phyloP scores from a whole-genome alignment of 2,329 filamentous ascomycete genomes.

The Trichoderma endophyticum region DNA sequence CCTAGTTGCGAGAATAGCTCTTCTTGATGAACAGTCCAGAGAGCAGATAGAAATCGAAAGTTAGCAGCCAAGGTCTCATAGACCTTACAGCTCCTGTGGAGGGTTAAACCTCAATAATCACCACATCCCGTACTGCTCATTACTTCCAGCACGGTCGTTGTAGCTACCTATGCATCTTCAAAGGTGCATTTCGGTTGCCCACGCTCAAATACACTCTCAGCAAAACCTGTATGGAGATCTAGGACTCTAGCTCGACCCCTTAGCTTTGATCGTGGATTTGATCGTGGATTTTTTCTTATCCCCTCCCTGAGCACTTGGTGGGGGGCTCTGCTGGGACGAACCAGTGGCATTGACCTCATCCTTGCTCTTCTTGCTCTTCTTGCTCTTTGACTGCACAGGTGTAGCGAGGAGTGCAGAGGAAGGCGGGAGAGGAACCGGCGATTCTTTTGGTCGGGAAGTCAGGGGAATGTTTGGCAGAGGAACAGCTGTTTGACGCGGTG shows the following conservation, averaged over 20 bases:
- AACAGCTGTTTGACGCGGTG: constrained; percentile 30
- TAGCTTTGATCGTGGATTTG: neutral
- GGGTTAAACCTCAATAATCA: neutral
- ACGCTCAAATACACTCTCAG: neutral
- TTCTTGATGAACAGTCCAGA: neutral
- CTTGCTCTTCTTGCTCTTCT: constrained; percentile 32
- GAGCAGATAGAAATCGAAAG: neutral
- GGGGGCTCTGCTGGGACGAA: constrained; percentile 22
- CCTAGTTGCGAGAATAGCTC: neutral
- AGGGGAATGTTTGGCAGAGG: constrained; percentile 38
- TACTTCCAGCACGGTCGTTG: neutral
- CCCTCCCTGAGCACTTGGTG: constrained; percentile 22
- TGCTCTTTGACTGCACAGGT: constrained; percentile 26
- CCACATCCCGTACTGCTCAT: neutral
- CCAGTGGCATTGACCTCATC: constrained; percentile 23
- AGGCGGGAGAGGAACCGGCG: constrained; percentile 26
- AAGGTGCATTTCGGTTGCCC: neutral
- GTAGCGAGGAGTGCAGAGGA: constrained; percentile 11
- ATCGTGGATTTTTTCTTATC: constrained; percentile 15
- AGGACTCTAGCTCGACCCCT: constrained; percentile 4
- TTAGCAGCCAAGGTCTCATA: neutral
- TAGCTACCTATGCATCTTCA: neutral
- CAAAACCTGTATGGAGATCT: neutral
- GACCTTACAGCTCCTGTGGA: neutral
- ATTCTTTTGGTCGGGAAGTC: constrained; percentile 28